phyloP scores from a whole-genome alignment of 371 early-diverging fungal genomes.

The Haplosporangium sp. region DNA sequence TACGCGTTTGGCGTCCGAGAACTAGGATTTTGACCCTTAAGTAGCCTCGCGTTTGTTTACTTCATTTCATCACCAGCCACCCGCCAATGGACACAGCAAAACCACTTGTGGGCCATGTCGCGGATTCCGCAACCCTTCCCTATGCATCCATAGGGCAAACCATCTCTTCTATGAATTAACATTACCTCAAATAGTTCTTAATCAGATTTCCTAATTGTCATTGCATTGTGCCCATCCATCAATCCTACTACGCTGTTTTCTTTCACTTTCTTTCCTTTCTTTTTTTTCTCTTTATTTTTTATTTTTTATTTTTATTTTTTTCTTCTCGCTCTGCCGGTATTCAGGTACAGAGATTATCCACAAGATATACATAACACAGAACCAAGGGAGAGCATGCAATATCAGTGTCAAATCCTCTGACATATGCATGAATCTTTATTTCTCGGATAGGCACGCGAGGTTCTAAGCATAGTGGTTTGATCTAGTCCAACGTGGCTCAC shows the following conservation, averaged over 20 bases:
- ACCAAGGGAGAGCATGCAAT: neutral
- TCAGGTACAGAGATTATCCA: constrained; percentile 1
- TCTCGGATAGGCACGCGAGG: neutral
- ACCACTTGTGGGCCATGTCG: neutral
- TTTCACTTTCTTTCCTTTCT: neutral
- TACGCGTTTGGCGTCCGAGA: too few species aligned
- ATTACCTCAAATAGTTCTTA: neutral
- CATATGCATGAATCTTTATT: neutral
- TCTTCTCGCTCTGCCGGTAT: neutral
- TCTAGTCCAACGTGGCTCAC: constrained; percentile 1
- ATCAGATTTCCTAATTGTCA: neutral
- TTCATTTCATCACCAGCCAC: neutral
- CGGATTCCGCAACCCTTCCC: neutral
- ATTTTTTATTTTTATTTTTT: neutral
- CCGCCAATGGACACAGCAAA: constrained; percentile 2
- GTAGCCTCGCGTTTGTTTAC: neutral
- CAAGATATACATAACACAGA: neutral
- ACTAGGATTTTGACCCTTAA: neutral
- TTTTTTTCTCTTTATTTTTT: neutral
- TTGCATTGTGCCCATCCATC: neutral
- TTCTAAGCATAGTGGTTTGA: neutral
- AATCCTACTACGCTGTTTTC: too few species aligned
- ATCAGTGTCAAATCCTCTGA: neutral
- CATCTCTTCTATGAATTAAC: neutral
- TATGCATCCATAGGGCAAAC: neutral